Evolutionary conservation across 2,329 filamentous ascomycete genomes (phyloP).

Genomic region (Penicillium griseofulvum): DNA sequence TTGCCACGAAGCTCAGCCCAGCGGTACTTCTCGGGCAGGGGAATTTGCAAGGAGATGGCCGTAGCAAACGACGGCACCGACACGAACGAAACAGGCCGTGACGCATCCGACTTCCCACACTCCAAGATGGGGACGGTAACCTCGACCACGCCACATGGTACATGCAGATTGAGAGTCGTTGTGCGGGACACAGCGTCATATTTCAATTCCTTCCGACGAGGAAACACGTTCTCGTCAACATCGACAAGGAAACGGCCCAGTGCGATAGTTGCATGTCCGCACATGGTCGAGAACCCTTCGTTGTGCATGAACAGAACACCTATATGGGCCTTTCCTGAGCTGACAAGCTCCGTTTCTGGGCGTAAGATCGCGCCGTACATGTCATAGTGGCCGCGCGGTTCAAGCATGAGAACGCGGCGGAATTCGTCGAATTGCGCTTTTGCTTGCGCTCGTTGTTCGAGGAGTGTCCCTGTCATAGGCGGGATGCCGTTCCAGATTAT

Average conservation of each 20-base stretch:
- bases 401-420: constrained; percentile 44
- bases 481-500: constrained; percentile 48
- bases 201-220: constrained; percentile 32
- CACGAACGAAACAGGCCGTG: constrained; percentile 42
- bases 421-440: constrained; percentile 41
- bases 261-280: constrained; percentile 53
- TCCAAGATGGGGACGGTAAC: constrained; percentile 41
- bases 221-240: constrained; percentile 43
- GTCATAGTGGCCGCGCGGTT: constrained; percentile 51
- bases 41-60: constrained; percentile 31
- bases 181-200: constrained; percentile 26
- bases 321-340: constrained; percentile 44
- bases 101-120: constrained; percentile 37
- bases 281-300: constrained; percentile 52
- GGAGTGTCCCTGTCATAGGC: constrained; percentile 38
- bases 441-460: constrained; percentile 42
- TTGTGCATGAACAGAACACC: constrained; percentile 51
- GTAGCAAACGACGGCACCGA: constrained; percentile 45
- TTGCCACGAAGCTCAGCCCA: constrained; percentile 41
- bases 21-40: constrained; percentile 26
- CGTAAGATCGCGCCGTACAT: constrained; percentile 53
- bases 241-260: constrained; percentile 48
- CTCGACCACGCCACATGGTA: constrained; percentile 45
- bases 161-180: constrained; percentile 42
- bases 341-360: constrained; percentile 44